Evolutionary conservation across 768 basidiomycete species (phyloP).

Genomic region (Russula lepida): DNA sequence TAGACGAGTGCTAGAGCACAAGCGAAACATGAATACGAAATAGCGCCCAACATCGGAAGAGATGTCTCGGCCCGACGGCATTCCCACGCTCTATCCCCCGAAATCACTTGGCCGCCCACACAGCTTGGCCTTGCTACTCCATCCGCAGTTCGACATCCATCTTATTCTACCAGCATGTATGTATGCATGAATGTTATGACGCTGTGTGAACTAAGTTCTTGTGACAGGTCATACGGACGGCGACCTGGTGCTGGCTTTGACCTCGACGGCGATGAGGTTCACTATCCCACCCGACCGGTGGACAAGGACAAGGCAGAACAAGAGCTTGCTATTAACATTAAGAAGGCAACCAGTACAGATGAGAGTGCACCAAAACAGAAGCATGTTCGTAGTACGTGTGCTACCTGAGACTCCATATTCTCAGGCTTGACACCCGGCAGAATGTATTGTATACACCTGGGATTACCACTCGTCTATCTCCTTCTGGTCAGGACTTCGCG

Average conservation of each 20-base stretch:
- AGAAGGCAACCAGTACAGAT: conserved; percentile 94
- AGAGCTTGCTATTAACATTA: conserved; percentile 90
- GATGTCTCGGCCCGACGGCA: not conserved
- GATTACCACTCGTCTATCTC: conserved; percentile 97
- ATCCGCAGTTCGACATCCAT: conserved; percentile 6
- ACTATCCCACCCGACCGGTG: conserved; percentile 94
- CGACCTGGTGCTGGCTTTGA: conserved; percentile 41
- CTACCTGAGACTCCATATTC: not conserved
- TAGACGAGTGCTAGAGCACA: not conserved
- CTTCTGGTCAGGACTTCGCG: conserved; percentile 95
- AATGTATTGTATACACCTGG: conserved; percentile 98
- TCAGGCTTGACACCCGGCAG: conserved; percentile 34
- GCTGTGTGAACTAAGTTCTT: conserved; percentile 7
- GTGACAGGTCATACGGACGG: conserved; percentile 28
- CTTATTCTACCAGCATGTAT: conserved; percentile 9
- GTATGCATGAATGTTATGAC: not conserved
- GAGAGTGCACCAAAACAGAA: conserved; percentile 98
- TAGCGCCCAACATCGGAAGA: not conserved
- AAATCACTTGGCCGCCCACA: not conserved
- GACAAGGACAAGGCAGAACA: conserved; percentile 98
- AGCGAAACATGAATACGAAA: conserved; percentile 1
- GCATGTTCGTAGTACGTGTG: conserved; percentile 86
- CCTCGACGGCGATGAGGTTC: conserved; percentile 71
- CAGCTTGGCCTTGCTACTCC: not conserved
- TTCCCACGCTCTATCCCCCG: conserved; percentile 5